Percentiles rank a stretch among this genome's conserved stretches.
Evolutionary conservation across 371 early-diverging fungal genomes (phyloP).

Genomic region (Mucor plumbeus): DNA sequence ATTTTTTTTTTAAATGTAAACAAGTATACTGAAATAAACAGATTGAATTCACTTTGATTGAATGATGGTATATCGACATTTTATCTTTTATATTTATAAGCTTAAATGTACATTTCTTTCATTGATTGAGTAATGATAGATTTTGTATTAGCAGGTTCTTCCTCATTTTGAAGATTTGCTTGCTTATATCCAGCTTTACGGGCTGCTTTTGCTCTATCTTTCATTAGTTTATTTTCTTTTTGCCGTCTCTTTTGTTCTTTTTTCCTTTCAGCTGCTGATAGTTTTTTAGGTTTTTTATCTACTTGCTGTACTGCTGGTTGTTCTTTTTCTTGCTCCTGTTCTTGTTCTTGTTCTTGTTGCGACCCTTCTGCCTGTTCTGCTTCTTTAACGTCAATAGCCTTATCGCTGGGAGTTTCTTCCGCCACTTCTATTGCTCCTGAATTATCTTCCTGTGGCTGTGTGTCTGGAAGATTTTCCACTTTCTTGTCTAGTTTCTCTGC

Average conservation of each 20-base stretch:
- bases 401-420: too few relatives aligned
- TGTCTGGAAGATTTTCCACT: not conserved
- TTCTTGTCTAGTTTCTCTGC: not conserved
- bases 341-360: not conserved
- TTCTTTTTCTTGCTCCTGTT: not conserved
- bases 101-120: slow-evolving; percentile 41
- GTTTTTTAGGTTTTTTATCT: slow-evolving; percentile 18
- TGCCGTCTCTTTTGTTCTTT: slow-evolving; percentile 32
- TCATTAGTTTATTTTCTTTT: slow-evolving; percentile 32
- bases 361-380: too few relatives aligned
- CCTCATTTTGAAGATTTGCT: not conserved
- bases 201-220: slow-evolving; percentile 25
- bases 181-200: slow-evolving; percentile 13
- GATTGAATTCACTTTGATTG: too few relatives aligned
- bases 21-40: too few relatives aligned
- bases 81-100: too few relatives aligned
- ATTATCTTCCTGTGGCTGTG: too few relatives aligned
- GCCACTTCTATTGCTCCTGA: too few relatives aligned
- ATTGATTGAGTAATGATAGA: slow-evolving; percentile 15
- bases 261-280: slow-evolving; percentile 38
- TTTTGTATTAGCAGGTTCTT: not conserved
- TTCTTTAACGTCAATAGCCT: too few relatives aligned
- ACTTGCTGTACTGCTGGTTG: not conserved
- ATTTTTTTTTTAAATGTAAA: too few relatives aligned
- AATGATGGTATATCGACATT: too few relatives aligned